These are phyloP conservation scores for Paraconiothyrium brasiliense DNA, from an alignment of 2,329 filamentous ascomycete species.

Conservation along the genomic window DNA sequence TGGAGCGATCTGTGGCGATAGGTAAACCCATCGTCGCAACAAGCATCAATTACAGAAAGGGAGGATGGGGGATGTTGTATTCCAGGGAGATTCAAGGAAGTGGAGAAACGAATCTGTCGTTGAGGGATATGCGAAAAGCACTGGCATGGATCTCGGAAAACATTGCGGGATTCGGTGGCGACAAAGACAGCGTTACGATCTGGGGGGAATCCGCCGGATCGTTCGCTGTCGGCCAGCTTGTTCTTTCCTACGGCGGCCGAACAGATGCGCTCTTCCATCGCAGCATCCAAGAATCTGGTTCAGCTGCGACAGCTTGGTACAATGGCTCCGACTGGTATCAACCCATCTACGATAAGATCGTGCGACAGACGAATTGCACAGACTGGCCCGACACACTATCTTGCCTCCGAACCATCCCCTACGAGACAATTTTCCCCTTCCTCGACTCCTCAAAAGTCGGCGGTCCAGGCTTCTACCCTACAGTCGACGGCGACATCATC, in stretches of 20 bases:
- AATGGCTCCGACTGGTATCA: slow-evolving; percentile 61
- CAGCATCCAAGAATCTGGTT: slow-evolving; percentile 50
- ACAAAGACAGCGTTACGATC: slow-evolving; percentile 56
- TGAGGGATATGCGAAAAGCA: slow-evolving; percentile 57
- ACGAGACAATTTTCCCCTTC: slow-evolving; percentile 65
- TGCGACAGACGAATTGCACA: slow-evolving; percentile 66
- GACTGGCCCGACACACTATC: slow-evolving; percentile 51
- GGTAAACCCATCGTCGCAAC: slow-evolving; percentile 48
- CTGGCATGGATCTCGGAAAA: slow-evolving; percentile 58
- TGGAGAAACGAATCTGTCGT: slow-evolving; percentile 52
- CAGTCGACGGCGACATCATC: slow-evolving; percentile 68
- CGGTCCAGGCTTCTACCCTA: slow-evolving; percentile 54
- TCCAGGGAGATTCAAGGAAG: slow-evolving; percentile 57
- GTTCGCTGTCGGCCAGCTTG: slow-evolving; percentile 49
- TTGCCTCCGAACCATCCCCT: slow-evolving; percentile 68
- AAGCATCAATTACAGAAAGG: slow-evolving; percentile 62
- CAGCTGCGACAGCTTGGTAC: slow-evolving; percentile 51
- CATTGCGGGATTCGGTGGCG: slow-evolving; percentile 55
- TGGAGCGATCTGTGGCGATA: slow-evolving; percentile 56
- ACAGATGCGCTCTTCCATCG: slow-evolving; percentile 49
- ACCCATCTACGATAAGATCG: slow-evolving; percentile 48
- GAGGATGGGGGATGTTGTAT: slow-evolving; percentile 74
- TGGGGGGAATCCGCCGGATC: slow-evolving; percentile 58
- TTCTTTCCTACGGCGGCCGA: slow-evolving; percentile 45
- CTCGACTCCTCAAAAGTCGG: slow-evolving; percentile 57